These are phyloP conservation scores for Diophrys sp. DNA, from an alignment of 73 alveolate species.

Conservation along the genomic window DNA sequence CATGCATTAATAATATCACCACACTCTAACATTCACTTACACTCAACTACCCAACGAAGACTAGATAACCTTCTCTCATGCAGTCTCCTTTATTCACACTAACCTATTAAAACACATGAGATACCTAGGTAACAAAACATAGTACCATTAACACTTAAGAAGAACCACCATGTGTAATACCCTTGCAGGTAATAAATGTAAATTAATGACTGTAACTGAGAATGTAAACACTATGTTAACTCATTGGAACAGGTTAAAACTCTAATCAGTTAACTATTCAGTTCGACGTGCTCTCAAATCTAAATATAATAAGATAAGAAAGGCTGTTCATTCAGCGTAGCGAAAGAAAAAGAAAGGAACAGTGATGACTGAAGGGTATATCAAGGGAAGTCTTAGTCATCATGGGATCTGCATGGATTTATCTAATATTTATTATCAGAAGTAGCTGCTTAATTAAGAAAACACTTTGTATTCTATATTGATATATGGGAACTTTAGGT, in stretches of 20 bases:
- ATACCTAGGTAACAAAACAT: not conserved
- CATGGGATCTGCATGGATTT: constrained; percentile 76
- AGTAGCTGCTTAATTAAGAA: constrained; percentile 74
- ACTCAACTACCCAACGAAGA: constrained; percentile 67
- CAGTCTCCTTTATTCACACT: constrained; percentile 76
- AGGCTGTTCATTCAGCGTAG: not conserved
- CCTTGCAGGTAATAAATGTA: constrained; percentile 52
- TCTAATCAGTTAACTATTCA: not conserved
- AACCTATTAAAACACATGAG: constrained; percentile 46
- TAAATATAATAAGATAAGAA: not conserved
- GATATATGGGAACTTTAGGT: constrained; percentile 79
- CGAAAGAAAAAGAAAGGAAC: not conserved
- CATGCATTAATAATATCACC: constrained; percentile 47
- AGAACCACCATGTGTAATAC: constrained; percentile 44
- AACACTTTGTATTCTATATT: constrained; percentile 66
- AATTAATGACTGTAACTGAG: constrained; percentile 55
- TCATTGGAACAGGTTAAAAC: not conserved
- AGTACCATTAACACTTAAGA: constrained; percentile 12
- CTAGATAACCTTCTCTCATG: constrained; percentile 82
- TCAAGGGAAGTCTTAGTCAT: constrained; percentile 85
- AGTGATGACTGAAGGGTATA: constrained; percentile 54
- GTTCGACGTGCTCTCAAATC: not conserved
- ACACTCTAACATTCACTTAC: constrained; percentile 69
- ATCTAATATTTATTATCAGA: constrained; percentile 70
- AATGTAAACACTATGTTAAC: constrained; percentile 28